Evolutionary conservation across 345 rosid species (phyloP), one percentile per base, ranked within the genome.

Genomic region (Acer negundo): DNA sequence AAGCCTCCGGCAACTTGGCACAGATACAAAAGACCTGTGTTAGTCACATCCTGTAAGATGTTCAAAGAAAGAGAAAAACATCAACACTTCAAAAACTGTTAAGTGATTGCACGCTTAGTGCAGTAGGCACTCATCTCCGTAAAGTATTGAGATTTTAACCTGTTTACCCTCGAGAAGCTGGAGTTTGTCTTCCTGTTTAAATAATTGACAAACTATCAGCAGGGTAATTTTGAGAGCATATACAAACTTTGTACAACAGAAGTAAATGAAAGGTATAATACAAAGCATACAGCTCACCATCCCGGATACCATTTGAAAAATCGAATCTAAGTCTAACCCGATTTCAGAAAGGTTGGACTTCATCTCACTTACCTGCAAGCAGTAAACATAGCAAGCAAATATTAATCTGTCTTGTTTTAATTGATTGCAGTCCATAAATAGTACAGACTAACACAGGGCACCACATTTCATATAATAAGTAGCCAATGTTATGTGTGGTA

Each of bases 171-270:
- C 97, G 12, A 93, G 82, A 80, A 89, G 80, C 53, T 88, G 94
- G 72, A 93, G 87, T 86, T 92, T 95, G 78, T 86, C 93, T 84
- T 95, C 97, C 99, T 92, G 93, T 80, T 69, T 73, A 80, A 78
- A 72, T 77, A 62, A 64, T 58, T 64, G 55, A 69, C 28, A 73
- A 74, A 80, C 46, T 75, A 71, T 79, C 69, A 75, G 64, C 46
- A 46, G 72, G 56, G 44, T 38, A 67, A 63, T 63, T 55, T 35
- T 47, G 40, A 7, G 31, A 71, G 26, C 17, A 13, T 75, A 51
- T 62, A 47, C 44, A 11, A 22, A 23, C 20, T 10, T 10, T 16
- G 13, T 24, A 78, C 11, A 44, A 44, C 42, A 9, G 15, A 77
- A 11, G 55, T 12, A 75, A 20, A 65, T 64, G 66, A 26, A 35